Evolutionary conservation across 129 eudicot species (phyloP), one percentile per base, ranked within the genome.

Genomic region (Chrysanthemum makinoi): DNA sequence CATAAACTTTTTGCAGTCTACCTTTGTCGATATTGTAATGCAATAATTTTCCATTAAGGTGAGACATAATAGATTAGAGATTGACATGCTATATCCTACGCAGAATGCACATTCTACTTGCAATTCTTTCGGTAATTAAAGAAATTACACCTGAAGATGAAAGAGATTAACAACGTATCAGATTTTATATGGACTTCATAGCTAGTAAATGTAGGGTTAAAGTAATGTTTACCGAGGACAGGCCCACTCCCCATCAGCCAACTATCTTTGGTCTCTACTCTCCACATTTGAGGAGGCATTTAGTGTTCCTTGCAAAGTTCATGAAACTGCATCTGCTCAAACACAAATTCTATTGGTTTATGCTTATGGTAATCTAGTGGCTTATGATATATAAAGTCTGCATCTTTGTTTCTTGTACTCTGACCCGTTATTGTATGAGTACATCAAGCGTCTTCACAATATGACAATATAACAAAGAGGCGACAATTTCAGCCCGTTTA

Each of bases 291-390:
- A 85, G 24, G 24, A 22, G 96, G 83, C 98, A 89, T 71, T 89
- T 83, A 39, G 72, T 19, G 59, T 92, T 92, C 63, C 86, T 89
- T 11, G 98, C 96, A 76, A 89, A 92, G 88, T 89, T 92, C 98
- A 89, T 89, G 75, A 92, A 92, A 74, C 52, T 83, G 79, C 98
- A 92, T 85, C 98, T 89, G 90, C 76, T 75, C 76, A 71, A 53
- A 69, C 49, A 64, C 14, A 14, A 30, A 72, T 64, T 53, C 16
- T 14, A 60, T 9, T 15, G 19, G 75, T 76, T 59, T 33, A 68
- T 17, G 51, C 51, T 67, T 67, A 47, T 0, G 28, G 18, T 16
- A 20, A 65, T 65, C 66, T 55, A 30, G 51, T 17, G 12, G 66
- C 58, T 56, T 66, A 56, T 18, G 16, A 35, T 17, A 48, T 17